These are phyloP conservation scores for Hamigera avellanea DNA, from an alignment of 495 filamentous ascomycete species.

Conservation along the genomic window DNA sequence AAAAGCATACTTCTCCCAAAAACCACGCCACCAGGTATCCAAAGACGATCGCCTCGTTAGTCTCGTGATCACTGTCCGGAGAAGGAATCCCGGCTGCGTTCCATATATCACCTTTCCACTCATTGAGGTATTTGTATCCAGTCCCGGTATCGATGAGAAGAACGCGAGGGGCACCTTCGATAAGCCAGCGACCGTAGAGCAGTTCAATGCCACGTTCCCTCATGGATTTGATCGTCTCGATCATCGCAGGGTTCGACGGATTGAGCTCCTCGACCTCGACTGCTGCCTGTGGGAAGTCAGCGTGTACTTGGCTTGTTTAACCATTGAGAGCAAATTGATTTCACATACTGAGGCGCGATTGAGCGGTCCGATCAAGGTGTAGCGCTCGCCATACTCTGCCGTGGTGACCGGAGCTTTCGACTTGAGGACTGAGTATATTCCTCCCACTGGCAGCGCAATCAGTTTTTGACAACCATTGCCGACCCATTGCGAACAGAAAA, in stretches of 20 bases:
- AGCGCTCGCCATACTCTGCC: constrained; percentile 94
- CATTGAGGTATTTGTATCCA: constrained; percentile 79
- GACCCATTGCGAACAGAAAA: neutral
- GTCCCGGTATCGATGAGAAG: constrained; percentile 91
- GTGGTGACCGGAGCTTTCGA: constrained; percentile 97
- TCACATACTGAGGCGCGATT: constrained; percentile 71
- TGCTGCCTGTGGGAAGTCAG: constrained; percentile 47
- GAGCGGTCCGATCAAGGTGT: constrained; percentile 89
- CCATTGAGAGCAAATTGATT: neutral
- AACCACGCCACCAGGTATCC: constrained; percentile 98
- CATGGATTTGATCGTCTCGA: constrained; percentile 81
- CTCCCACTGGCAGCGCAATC: constrained; percentile 53
- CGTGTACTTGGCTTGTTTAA: neutral
- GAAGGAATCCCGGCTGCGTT: constrained; percentile 83
- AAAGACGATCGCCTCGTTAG: constrained; percentile 95
- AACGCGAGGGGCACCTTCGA: constrained; percentile 90
- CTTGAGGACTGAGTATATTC: constrained; percentile 98
- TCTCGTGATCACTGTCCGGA: constrained; percentile 84
- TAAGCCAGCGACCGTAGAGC: constrained; percentile 92
- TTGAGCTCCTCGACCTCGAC: constrained; percentile 91
- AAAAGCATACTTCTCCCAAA: constrained; percentile 68
- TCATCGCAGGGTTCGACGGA: constrained; percentile 68
- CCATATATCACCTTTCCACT: constrained; percentile 98
- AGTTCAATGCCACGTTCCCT: constrained; percentile 80
- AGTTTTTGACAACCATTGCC: neutral